Conservation (phyloP, 345 rosid genomes). For the Acer yangbiense region DNA sequence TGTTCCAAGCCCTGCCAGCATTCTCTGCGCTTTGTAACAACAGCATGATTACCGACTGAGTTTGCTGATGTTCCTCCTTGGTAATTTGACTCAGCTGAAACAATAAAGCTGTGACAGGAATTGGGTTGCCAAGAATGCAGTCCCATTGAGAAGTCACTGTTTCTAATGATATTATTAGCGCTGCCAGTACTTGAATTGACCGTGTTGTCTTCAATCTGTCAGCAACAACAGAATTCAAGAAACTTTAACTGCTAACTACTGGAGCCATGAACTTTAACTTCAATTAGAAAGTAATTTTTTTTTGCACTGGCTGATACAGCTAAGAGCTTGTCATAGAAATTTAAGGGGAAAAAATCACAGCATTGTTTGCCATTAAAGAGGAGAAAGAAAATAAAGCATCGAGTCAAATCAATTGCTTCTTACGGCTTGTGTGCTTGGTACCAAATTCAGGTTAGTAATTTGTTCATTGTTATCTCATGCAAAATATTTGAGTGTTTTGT, state of each 20-base stretch:
- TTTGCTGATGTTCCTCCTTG: conserved; percentile 35
- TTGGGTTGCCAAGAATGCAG: conserved; percentile 72
- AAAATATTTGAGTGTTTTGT: no score
- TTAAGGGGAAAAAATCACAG: no score
- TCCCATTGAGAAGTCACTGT: conserved; percentile 81
- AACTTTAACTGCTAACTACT: not conserved
- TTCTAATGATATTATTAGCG: conserved; percentile 50
- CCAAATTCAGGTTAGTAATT: not conserved
- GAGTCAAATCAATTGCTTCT: not conserved
- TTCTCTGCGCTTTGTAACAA: conserved; percentile 71
- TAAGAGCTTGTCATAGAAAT: no score
- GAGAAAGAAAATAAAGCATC: no score
- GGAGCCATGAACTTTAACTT: not conserved
- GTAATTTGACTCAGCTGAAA: conserved; percentile 38
- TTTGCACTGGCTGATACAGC: no score
- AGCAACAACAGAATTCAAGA: conserved; percentile 15
- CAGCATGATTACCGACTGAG: conserved; percentile 54
- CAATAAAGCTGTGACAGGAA: conserved; percentile 69
- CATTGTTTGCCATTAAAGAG: no score
- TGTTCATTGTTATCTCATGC: no score
- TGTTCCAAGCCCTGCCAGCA: conserved; percentile 96
- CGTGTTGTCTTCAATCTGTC: conserved; percentile 39
- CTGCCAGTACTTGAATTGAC: conserved; percentile 19
- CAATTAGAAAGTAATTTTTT: not conserved
- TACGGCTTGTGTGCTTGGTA: not conserved